Base-by-base conservation (phyloP, 108 stramenopile genomes). In the Heterococcus sp. region DNA sequence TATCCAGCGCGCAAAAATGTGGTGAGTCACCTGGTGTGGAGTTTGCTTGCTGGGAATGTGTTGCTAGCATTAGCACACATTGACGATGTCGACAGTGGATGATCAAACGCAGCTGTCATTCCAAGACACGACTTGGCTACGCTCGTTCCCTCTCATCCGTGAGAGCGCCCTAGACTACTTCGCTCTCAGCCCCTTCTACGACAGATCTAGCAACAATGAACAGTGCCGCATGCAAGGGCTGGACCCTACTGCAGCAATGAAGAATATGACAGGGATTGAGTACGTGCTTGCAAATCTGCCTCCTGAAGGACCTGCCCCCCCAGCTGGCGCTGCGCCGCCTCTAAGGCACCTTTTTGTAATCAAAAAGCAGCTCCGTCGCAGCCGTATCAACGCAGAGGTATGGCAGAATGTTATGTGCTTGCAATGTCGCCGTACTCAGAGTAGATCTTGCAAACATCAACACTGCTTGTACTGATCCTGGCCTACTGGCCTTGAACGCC, bases 81-180 rank as follows among this genome's bases (percentile, higher is more conserved):
- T n/a, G n/a, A n/a, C n/a, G n/a, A n/a, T n/a, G n/a, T n/a, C n/a
- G n/a, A n/a, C n/a, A n/a, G n/a, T n/a, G n/a, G 46, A 58, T 8
- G 46, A 58, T 58, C 46, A 58, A 21, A 58, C 46, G 46, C 46
- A 78, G 58, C 35, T 76, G 31, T 75, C 80, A 8, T 87, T 87
- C 69, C 83, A 85, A 21, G 86, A 87, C 71, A 77, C 84, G 4
- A 82, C 82, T 28, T 87, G 84, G 85, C 63, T 87, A 36, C 86
- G 83, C 32, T 71, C 82, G 21, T 83, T 70, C 34, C 82, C 81
- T 8, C 85, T 87, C 30, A 71, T 73, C 30, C 83, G 76, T 1
- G 73, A 87, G 35, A 87, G 83, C 71, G 86, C 75, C 28, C 33
- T 87, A 30, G 86, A 87, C 71, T 87, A 87, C 39, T 87, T 87